Evolutionary conservation across 148 eudicot genomes (phyloP), one percentile per base, ranked within the genome.

Genomic region (Amaranthus cruentus): DNA sequence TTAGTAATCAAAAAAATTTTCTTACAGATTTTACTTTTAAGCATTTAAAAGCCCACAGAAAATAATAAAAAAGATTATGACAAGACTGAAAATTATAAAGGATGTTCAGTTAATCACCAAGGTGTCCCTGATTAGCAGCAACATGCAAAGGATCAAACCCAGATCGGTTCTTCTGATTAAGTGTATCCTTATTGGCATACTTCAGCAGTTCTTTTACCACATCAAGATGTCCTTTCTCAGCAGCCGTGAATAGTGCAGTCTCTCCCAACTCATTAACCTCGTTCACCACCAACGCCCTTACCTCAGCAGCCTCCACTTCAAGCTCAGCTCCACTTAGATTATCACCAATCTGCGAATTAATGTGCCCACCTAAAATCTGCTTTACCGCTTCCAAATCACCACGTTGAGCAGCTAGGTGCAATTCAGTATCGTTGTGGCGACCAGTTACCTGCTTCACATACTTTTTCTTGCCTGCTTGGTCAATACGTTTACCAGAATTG

Each of bases 381-480:
- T 81, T 83, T 42, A 92, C 89, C 1, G 92, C 87, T 15, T 80
- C 84, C 70, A 89, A 81, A 83, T 92, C 92, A 56, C 97, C 97
- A 6, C 87, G 85, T 67, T 88, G 92, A 54, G 97, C 95, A 52
- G 97, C 95, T 85, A 92, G 79, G 78, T 92, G 97, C 46, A 91
- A 87, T 80, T 88, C 94, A 0, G 97, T 89, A 77, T 91, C 94
- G 28, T 91, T 91, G 78, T 91, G 89, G 38, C 94, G 87, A 66
- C 97, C 97, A 4, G 92, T 92, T 52, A 92, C 97, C 73, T 91
- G 92, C 73, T 88, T 92, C 53, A 92, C 92, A 68, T 92, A 92
- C 84, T 92, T 92, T 72, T 92, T 92, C 83, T 85, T 92, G 9
- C 91, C 95, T 3, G 91, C 83, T 70, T 92, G 97, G 76, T 89